Conservation (phyloP, 441 rosid genomes). For the Erysimum pusillum region DNA sequence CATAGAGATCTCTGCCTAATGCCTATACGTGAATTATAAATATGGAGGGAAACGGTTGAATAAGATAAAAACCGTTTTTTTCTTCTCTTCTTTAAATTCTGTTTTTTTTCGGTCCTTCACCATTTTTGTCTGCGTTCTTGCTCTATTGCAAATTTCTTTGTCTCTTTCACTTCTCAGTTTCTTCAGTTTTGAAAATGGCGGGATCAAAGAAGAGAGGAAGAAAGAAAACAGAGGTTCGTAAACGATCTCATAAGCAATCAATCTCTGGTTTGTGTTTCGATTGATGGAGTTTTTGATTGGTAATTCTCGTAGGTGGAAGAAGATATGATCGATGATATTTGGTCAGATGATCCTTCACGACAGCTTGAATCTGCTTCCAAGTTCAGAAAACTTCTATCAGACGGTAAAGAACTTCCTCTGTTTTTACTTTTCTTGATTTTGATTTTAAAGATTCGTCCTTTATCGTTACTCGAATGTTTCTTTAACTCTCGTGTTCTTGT, state of each 20-base stretch:
- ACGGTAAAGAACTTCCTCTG: background rate
- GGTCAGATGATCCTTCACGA: constrained; percentile 59
- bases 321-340: constrained; percentile 37
- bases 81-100: background rate
- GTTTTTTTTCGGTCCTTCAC: background rate
- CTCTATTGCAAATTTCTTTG: background rate
- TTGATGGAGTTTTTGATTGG: background rate
- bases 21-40: too few relatives aligned
- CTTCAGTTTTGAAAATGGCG: constrained; percentile 4
- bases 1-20: too few relatives aligned
- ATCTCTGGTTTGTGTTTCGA: background rate
- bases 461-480: background rate
- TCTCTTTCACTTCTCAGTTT: background rate
- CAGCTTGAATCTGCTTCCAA: constrained; percentile 78
- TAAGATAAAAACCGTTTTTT: too few relatives aligned
- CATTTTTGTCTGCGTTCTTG: background rate
- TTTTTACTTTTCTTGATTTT: constrained; percentile 12
- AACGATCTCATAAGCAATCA: background rate
- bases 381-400: constrained; percentile 74
- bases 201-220: too few relatives aligned
- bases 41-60: too few relatives aligned
- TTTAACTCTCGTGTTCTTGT: background rate
- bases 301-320: constrained; percentile 64
- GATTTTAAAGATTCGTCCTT: background rate
- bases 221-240: background rate